Evolutionary conservation across 2,329 filamentous ascomycete genomes (phyloP).

Genomic region (Dryadomyces sulphureus): DNA sequence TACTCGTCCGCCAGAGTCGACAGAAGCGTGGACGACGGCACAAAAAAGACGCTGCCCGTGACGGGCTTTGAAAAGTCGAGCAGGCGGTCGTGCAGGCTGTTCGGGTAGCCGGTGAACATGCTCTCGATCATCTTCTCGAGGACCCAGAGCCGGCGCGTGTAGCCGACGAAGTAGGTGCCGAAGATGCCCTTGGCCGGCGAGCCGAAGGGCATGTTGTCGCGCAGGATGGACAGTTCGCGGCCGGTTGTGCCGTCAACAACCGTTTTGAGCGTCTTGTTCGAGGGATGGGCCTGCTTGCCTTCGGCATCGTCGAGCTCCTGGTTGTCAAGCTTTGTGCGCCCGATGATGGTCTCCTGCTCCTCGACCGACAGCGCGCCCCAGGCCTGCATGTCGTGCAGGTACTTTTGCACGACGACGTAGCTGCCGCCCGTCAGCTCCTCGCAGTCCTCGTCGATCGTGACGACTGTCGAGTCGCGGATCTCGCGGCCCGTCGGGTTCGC

Average conservation of each 20-base stretch:
- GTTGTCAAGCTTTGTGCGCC: slow-evolving; percentile 42
- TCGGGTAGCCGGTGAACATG: slow-evolving; percentile 41
- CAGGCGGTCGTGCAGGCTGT: slow-evolving; percentile 38
- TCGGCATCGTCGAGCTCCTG: slow-evolving; percentile 34
- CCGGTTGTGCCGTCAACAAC: slow-evolving; percentile 31
- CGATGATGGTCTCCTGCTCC: slow-evolving; percentile 39
- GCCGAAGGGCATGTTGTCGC: slow-evolving; percentile 46
- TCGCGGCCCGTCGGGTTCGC: slow-evolving; percentile 37
- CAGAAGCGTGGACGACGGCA: slow-evolving; percentile 25
- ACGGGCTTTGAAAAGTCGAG: slow-evolving; percentile 37
- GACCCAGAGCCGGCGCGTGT: slow-evolving; percentile 37
- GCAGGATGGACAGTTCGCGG: slow-evolving; percentile 34
- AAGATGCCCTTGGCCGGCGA: slow-evolving; percentile 33
- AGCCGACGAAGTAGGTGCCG: slow-evolving; percentile 45
- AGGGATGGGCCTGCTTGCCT: slow-evolving; percentile 23
- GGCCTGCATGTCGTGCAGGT: slow-evolving; percentile 32
- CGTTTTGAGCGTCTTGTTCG: slow-evolving; percentile 40
- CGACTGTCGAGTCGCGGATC: slow-evolving; percentile 26
- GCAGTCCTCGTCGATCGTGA: slow-evolving; percentile 18
- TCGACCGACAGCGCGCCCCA: slow-evolving; percentile 33
- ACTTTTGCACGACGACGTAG: slow-evolving; percentile 46
- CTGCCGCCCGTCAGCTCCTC: slow-evolving; percentile 30
- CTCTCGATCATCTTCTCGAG: slow-evolving; percentile 41
- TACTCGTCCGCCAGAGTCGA: slow-evolving; percentile 13
- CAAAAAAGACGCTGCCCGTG: slow-evolving; percentile 40